Evolutionary conservation across 1,284 basidiomycete genomes (phyloP), one percentile per base, ranked within the genome.

Genomic region (Sphagnurus paluster): DNA sequence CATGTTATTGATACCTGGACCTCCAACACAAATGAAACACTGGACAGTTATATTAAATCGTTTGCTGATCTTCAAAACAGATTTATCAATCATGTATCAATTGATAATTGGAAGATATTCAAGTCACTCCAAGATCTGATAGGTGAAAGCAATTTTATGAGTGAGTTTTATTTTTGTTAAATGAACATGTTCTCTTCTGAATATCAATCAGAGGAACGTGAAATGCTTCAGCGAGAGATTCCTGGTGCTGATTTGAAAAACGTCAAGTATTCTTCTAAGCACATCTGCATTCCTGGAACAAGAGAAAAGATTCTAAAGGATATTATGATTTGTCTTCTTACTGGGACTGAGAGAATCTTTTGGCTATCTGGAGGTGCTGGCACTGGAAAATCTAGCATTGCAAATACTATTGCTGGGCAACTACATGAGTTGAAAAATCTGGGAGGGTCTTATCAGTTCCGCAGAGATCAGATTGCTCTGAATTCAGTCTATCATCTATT

Each of bases 311-410:
- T 42, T 25, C 30, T 42, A 3, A n/a, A 34, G 11, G 41, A 43
- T 20, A 35, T 43, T 35, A 4, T 35, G 9, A 10, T 13, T 20
- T 42, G 40, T 29, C n/a, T 34, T 24, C 3, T 24, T 5, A 25
- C 3, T 26, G 32, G 25, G 6, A 24, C 30, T 19, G 23, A 25
- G 24, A 24, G 8, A 16, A 10, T 43, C 11, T 28, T 34, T 14
- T 35, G 41, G 30, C 23, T 35, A 10, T 43, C 41, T 33, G 40
- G 40, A 21, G 40, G 29, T 42, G 40, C 40, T 21, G 40, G 40
- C 4, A 42, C 40, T 13, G 41, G 41, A 1, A 43, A 43, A 35
- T 35, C 41, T 25, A 34, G 20, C 19, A 24, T 43, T 25, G 41
- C 41, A 1, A 24, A 34, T 17, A 35, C 32, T 25, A 6, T 43